Conservation (phyloP, 2,329 filamentous ascomycete species). For the Fusarium pilosicola region DNA sequence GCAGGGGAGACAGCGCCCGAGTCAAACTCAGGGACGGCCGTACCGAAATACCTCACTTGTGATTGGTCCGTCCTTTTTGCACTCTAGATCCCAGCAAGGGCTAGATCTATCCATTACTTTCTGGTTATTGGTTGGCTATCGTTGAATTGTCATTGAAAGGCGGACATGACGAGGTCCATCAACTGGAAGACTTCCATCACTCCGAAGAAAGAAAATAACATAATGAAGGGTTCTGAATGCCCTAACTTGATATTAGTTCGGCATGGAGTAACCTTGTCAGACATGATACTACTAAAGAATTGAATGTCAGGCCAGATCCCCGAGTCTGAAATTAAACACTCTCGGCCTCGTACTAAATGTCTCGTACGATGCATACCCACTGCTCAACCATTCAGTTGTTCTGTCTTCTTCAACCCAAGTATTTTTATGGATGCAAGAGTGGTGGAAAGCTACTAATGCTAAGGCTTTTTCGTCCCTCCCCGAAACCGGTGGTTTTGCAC, state of each 20-base stretch:
- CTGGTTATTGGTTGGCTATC: neutral
- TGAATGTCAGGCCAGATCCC: neutral
- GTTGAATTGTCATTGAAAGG: constrained; percentile 1
- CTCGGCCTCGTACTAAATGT: constrained; percentile 13
- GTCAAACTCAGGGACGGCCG: constrained; percentile 29
- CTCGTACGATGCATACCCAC: constrained; percentile 39
- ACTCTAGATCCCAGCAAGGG: constrained; percentile 3
- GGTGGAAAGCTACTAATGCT: neutral
- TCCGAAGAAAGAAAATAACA: neutral
- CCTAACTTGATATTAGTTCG: neutral
- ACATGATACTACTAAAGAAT: neutral
- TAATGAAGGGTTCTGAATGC: neutral
- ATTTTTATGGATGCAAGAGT: neutral
- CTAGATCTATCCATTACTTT: neutral
- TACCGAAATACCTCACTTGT: constrained; percentile 36
- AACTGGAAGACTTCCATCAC: neutral
- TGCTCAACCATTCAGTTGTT: constrained; percentile 9
- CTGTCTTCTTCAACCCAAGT: constrained; percentile 15
- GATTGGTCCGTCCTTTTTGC: constrained; percentile 24
- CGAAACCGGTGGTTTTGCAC: constrained; percentile 1
- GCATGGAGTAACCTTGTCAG: neutral
- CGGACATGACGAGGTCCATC: neutral
- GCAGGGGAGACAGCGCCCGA: constrained; percentile 24
- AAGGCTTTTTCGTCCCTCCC: neutral
- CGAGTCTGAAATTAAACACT: constrained; percentile 4